Evolutionary conservation across 805 yeast species (phyloP).

Genomic region (Teunomyces kruisii): DNA sequence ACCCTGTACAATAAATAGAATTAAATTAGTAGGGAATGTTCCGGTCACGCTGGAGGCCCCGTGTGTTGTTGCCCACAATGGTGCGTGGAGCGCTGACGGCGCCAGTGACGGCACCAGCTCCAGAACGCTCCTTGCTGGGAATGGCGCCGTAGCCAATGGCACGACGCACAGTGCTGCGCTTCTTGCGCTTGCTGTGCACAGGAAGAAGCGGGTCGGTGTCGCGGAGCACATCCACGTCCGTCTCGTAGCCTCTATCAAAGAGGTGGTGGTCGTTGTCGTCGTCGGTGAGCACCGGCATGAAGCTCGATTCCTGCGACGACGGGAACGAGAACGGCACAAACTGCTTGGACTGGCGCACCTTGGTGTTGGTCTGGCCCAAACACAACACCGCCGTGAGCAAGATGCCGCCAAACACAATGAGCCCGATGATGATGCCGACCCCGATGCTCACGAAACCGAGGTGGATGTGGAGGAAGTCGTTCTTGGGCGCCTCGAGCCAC

Average conservation of each 20-base stretch:
- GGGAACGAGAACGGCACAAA: constrained; percentile 2
- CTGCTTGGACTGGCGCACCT: constrained; percentile 1
- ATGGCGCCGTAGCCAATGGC: constrained; percentile 19
- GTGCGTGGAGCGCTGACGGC: constrained; percentile 20
- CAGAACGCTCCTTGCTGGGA: background rate
- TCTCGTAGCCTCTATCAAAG: constrained; percentile 43
- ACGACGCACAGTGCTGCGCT: background rate
- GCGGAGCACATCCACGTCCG: constrained; percentile 38
- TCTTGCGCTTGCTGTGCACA: constrained; percentile 10
- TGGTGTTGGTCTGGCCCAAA: constrained; percentile 7
- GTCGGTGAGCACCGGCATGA: constrained; percentile 37
- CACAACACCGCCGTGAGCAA: constrained; percentile 9
- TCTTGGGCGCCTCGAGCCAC: constrained; percentile 53
- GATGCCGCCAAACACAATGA: constrained; percentile 35
- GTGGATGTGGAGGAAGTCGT: constrained; percentile 51
- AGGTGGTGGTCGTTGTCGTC: constrained; percentile 25
- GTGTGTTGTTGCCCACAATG: constrained; percentile 21
- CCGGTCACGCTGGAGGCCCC: constrained; percentile 24
- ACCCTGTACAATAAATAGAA: too few species aligned
- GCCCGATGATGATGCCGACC: constrained; percentile 64
- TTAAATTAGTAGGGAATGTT: constrained; percentile 10
- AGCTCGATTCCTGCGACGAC: constrained; percentile 26
- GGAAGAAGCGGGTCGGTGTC: constrained; percentile 36
- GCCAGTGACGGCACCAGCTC: background rate
- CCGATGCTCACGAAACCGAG: constrained; percentile 69